Base-by-base conservation (phyloP, 2,329 filamentous ascomycete species). In the Chaetomium sp. region DNA sequence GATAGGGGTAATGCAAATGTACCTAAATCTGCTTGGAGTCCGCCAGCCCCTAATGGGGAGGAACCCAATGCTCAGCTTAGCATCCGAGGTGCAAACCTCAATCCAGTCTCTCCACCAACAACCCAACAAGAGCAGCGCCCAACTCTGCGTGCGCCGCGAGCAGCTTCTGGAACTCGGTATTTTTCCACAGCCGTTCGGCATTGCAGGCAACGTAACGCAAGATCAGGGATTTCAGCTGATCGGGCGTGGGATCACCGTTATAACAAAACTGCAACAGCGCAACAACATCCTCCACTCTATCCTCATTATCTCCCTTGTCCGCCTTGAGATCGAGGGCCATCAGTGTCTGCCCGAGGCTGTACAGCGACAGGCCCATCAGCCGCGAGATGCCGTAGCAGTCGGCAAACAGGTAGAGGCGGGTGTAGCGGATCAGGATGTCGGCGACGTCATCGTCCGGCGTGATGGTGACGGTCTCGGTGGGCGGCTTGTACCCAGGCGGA, bases 331-430 rank as follows among this genome's bases (percentile, higher is more conserved):
- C 16, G 64, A 76, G 75, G 2, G 31, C 35, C 19, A 54, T 69
- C 27, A 80, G 66, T 0, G 70, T 75, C 13, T 72, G 65, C 38
- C 74, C 72, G 38, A 80, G 67, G 66, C 78, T 78, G 27, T 70
- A 63, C 3, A 78, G 61, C 25, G 72, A 71, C 9, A 78, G 67
- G 1, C 68, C 65, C 60, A 69, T 64, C 25, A 80, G 72, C 3
- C 69, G 51, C 9, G 73, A 47, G 21, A 79, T 77, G 31, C 73
- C 69, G 66, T 79, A 79, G 60, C 73, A 77, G 61, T 82, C 77
- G 1, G 78, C 75, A 27, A 81, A 72, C 2, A 76, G 71, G 53
- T 78, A 80, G 2, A 81, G 66, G 25, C 70, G 72, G 1, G 76
- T 77, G 66, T 79, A 77, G 13, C 71, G 74, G 12, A 80, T 70